Evolutionary conservation across 2,329 filamentous ascomycete genomes (phyloP), one percentile per base, ranked within the genome.

Genomic region (Sporothrix phasma): DNA sequence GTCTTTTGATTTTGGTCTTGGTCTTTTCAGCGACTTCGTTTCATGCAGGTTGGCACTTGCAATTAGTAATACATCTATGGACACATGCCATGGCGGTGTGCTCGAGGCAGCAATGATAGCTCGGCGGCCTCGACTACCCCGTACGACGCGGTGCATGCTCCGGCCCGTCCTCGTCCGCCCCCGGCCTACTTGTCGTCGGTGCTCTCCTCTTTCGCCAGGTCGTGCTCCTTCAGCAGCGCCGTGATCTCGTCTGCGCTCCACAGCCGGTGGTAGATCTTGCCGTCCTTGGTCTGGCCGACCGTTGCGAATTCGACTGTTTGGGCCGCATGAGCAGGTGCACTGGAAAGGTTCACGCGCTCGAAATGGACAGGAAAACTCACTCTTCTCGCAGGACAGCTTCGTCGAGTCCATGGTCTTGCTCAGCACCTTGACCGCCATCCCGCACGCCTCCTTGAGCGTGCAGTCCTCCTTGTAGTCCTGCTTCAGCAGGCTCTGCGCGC

Each of bases 371-470:
- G 29, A 56, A 5, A 7, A 81, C 90, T 77, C 79, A 96, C 92
- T 96, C 85, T 99, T 99, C 84, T 99, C 94, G 74, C 92, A 96
- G 81, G 92, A 97, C 74, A 99, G 79, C 83, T 97, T 99, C 63
- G 93, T 97, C 63, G 92, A 96, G 76, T 99, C 94, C 95, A 99
- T 99, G 5, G 94, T 99, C 87, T 99, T 99, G 84, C 94, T 97
- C 69, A 99, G 79, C 68, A 99, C 94, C 84, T 99, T 99, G 75
- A 99, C 94, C 11, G 94, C 94, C 83, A 97, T 88, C 63, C 89
- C 92, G 75, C 94, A 99, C 4, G 95, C 94, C 80, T 99, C 94
- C 80, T 96, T 90, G 73, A 99, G 77, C 69, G 90, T 88, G 77
- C 92, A 97, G 71, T 97, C 92, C 79, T 99, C 94, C 83, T 97